phyloP scores from a whole-genome alignment of 1,139 yeast species.

The Sporopachydermia cereana region DNA sequence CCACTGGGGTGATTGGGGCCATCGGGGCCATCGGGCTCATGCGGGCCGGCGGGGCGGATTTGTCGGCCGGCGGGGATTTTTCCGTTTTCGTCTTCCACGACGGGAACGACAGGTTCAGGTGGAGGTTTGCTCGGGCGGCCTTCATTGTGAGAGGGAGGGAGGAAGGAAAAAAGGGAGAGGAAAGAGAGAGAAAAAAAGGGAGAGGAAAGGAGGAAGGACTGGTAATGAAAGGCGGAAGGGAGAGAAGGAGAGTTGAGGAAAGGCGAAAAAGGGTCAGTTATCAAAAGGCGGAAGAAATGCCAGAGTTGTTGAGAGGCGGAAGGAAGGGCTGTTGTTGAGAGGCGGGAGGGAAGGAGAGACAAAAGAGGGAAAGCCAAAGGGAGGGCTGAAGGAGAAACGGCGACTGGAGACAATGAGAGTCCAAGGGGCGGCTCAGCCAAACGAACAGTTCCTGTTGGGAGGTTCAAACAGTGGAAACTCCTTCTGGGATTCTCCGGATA shows the following conservation, averaged over 20 bases:
- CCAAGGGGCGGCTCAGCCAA: too few species aligned
- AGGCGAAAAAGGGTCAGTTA: too few species aligned
- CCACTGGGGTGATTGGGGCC: constrained; percentile 2
- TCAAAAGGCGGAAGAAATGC: too few species aligned
- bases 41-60: not conserved
- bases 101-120: constrained; percentile 1
- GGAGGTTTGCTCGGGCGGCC: not conserved
- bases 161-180: not conserved
- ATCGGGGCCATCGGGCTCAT: not conserved
- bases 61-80: not conserved
- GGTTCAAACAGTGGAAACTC: too few species aligned
- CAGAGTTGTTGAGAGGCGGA: too few species aligned
- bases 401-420: too few species aligned
- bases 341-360: not conserved
- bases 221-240: not conserved
- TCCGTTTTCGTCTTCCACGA: not conserved
- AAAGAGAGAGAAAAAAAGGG: not conserved
- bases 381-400: too few species aligned
- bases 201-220: not conserved
- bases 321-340: too few species aligned
- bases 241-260: not conserved
- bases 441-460: too few species aligned
- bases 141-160: not conserved
- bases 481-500: too few species aligned
- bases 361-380: too few species aligned